Evolutionary conservation across 768 basidiomycete species (phyloP), one percentile per base, ranked within the genome.

Genomic region (Thelephora ganbajun): DNA sequence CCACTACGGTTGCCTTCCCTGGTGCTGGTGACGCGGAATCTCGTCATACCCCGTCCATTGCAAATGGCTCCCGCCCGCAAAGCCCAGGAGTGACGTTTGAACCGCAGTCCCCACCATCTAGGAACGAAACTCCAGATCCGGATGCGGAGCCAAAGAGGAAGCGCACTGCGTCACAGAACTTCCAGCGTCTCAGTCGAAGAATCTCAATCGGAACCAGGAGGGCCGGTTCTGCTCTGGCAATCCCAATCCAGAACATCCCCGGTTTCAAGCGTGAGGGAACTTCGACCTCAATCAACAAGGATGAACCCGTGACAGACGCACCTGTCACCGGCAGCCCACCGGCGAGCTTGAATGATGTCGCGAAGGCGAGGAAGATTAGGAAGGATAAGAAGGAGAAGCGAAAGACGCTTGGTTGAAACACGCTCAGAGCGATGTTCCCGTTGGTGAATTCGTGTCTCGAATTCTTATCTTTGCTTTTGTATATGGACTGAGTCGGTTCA

Each of bases 141-240:
- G 83, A 83, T 2, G 59, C 73, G n/a, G 85, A 85, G 56, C 76
- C 76, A 33, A 87, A 86, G 67, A 71, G 85, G 51, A 85, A 82
- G 59, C 75, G 84, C 16, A 86, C 59, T 46, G 44, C 84, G 49
- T 80, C 84, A 7, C 87, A 91, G 60, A 89, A 89, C 57, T 85
- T 91, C 69, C 84, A 87, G 60, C 74, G 84, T 14, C 59, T 90
- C 34, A 87, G 85, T 13, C 69, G 84, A 50, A 70, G 77, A 51
- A 80, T 90, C 48, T 87, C 85, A 9, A 61, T 84, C 39, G 73
- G 69, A 23, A 73, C 79, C 0, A 71, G 74, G 42, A 73, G 79
- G 22, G 73, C 75, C 52, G 74, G 56, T 14, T 73, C 70, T 19
- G 65, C 69, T 9, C 67, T 73, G 14, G 72, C 70, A 6, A 71